Conservation (phyloP, 2,329 filamentous ascomycete genomes). For the Tothia fuscella region DNA sequence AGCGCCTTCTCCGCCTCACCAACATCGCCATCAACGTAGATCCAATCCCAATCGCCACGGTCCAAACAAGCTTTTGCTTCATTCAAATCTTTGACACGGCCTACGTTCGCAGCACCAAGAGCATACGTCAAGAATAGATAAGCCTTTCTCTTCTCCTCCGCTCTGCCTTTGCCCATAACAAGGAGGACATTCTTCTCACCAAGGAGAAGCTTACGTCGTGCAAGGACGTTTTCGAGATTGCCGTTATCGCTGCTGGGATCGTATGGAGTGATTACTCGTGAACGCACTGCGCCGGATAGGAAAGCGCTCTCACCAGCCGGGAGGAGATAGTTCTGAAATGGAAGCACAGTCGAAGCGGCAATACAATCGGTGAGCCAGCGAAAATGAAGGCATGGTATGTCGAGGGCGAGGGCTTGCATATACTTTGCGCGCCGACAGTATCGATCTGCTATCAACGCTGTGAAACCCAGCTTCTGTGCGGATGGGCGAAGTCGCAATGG, state of each 20-base stretch:
- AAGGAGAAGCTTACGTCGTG: slow-evolving; percentile 47
- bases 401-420: slow-evolving; percentile 85
- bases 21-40: slow-evolving; percentile 62
- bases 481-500: slow-evolving; percentile 41
- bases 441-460: slow-evolving; percentile 72
- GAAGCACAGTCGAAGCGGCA: slow-evolving; percentile 45
- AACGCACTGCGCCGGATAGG: slow-evolving; percentile 65
- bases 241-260: slow-evolving; percentile 30
- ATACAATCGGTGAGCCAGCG: slow-evolving; percentile 72
- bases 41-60: slow-evolving; percentile 51
- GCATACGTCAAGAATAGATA: slow-evolving; percentile 74
- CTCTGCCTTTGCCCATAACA: slow-evolving; percentile 54
- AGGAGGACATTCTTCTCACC: slow-evolving; percentile 56
- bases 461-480: slow-evolving; percentile 54
- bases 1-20: slow-evolving; percentile 42
- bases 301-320: slow-evolving; percentile 71
- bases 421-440: slow-evolving; percentile 85
- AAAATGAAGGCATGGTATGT: slow-evolving; percentile 71
- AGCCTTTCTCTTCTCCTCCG: slow-evolving; percentile 50
- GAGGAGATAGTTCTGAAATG: slow-evolving; percentile 73
- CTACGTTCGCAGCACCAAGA: slow-evolving; percentile 57
- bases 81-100: slow-evolving; percentile 51
- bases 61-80: slow-evolving; percentile 52
- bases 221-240: neutral
- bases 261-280: slow-evolving; percentile 52